phyloP scores from a whole-genome alignment of 1,284 basidiomycete species.

The Melampsora larici-populina region DNA sequence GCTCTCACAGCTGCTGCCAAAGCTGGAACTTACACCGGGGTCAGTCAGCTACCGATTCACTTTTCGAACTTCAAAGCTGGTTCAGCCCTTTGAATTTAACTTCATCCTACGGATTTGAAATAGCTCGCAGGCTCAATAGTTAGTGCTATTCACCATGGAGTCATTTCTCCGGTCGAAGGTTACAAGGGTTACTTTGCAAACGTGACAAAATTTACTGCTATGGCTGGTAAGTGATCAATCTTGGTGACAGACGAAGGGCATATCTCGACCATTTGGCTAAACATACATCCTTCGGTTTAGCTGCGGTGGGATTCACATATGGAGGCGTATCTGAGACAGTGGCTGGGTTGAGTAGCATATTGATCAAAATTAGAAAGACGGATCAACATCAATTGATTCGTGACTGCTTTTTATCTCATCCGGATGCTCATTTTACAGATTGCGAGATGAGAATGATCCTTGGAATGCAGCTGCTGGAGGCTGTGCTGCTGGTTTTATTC shows the following conservation, averaged over 20 bases:
- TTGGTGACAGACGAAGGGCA: background rate
- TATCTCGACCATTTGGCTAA: background rate
- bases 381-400: background rate
- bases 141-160: constrained; percentile 38
- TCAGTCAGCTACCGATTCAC: constrained; percentile 9
- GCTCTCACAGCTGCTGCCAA: constrained; percentile 19
- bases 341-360: constrained; percentile 22
- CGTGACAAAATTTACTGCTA: constrained; percentile 25
- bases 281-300: background rate
- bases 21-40: constrained; percentile 34
- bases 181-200: constrained; percentile 35
- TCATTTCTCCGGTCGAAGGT: constrained; percentile 36
- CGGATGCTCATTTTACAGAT: background rate
- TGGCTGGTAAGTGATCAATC: constrained; percentile 18
- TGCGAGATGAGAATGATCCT: constrained; percentile 37
- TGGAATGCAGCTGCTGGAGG: constrained; percentile 41
- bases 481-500: constrained; percentile 43
- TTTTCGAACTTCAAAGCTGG: background rate
- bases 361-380: background rate
- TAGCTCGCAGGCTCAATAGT: constrained; percentile 35
- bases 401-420: background rate
- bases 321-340: constrained; percentile 22
- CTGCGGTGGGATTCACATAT: constrained; percentile 39
- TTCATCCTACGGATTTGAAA: background rate
- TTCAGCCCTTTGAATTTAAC: background rate